These are phyloP conservation scores for Syzygium aromaticum DNA, from an alignment of 345 rosid species.

Conservation along the genomic window DNA sequence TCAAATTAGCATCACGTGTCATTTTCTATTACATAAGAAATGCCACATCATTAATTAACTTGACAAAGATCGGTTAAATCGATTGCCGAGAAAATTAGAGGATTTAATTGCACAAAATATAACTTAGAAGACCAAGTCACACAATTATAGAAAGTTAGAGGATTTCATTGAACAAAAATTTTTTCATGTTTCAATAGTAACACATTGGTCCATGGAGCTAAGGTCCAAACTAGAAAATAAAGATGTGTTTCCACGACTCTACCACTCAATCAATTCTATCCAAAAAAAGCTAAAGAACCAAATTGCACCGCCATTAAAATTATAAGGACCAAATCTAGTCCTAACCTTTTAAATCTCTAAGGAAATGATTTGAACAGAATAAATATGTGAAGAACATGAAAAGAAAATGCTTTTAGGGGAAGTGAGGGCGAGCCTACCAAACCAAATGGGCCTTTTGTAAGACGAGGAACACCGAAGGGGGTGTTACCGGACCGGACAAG, in stretches of 20 bases:
- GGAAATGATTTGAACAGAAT: not conserved
- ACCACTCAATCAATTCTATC: not conserved
- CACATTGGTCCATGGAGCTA: not conserved
- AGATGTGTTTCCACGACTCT: not conserved
- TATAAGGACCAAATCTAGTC: not conserved
- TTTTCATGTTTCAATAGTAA: no score
- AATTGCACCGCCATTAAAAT: not conserved
- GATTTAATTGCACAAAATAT: not conserved
- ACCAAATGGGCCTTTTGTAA: not conserved
- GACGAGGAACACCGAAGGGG: no score
- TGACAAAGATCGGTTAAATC: rapidly evolving
- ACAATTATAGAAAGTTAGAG: not conserved
- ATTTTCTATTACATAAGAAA: not conserved
- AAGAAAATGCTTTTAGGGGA: rapidly evolving
- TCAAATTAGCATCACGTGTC: not conserved
- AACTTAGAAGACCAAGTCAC: not conserved
- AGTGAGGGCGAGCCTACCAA: not conserved
- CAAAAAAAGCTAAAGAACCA: no score
- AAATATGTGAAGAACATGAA: not conserved
- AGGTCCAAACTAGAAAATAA: not conserved
- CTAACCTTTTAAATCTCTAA: not conserved
- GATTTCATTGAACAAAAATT: no score
- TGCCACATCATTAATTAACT: not conserved
- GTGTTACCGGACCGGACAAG: no score
- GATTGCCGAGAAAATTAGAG: not conserved